Conservation (phyloP, 2,329 filamentous ascomycete genomes). For the Phialophora verrucosa region DNA sequence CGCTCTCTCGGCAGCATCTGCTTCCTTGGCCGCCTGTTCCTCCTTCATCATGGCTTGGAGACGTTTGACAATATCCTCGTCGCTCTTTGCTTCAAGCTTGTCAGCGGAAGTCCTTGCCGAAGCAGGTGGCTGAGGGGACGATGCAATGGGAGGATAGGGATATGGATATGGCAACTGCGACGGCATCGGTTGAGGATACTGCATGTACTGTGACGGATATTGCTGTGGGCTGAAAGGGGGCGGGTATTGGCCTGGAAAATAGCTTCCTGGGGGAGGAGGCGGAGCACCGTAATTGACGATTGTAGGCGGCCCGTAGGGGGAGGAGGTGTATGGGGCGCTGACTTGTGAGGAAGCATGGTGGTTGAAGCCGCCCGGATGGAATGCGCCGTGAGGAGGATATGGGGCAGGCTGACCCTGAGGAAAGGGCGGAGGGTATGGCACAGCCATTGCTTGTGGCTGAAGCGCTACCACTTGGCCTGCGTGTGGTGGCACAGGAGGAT, state of each 20-base stretch:
- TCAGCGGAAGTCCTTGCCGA: slow-evolving; percentile 33
- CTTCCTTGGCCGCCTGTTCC: slow-evolving; percentile 32
- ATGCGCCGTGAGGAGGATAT: slow-evolving; percentile 32
- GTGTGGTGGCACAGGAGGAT: slow-evolving; percentile 39
- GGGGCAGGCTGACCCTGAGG: slow-evolving; percentile 28
- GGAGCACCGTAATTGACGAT: slow-evolving; percentile 46
- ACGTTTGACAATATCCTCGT: slow-evolving; percentile 63
- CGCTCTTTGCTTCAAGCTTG: slow-evolving; percentile 54
- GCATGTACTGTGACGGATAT: slow-evolving; percentile 45
- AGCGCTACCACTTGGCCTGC: slow-evolving; percentile 36
- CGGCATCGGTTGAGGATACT: slow-evolving; percentile 46
- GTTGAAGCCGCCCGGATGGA: slow-evolving; percentile 19
- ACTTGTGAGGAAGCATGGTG: slow-evolving; percentile 35
- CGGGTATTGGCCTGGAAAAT: slow-evolving; percentile 45
- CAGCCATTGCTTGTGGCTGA: slow-evolving; percentile 33
- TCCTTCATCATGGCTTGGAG: slow-evolving; percentile 62
- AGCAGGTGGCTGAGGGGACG: slow-evolving; percentile 50
- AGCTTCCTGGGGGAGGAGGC: slow-evolving; percentile 37
- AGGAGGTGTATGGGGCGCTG: slow-evolving; percentile 36
- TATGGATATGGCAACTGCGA: slow-evolving; percentile 39
- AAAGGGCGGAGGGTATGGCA: slow-evolving; percentile 31
- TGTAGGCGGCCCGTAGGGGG: slow-evolving; percentile 46
- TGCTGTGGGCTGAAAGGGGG: slow-evolving; percentile 40
- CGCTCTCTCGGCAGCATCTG: slow-evolving; percentile 43
- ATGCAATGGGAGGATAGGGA: slow-evolving; percentile 40